phyloP scores from a whole-genome alignment of 805 yeast genomes.

The Myxozyma geophila region DNA sequence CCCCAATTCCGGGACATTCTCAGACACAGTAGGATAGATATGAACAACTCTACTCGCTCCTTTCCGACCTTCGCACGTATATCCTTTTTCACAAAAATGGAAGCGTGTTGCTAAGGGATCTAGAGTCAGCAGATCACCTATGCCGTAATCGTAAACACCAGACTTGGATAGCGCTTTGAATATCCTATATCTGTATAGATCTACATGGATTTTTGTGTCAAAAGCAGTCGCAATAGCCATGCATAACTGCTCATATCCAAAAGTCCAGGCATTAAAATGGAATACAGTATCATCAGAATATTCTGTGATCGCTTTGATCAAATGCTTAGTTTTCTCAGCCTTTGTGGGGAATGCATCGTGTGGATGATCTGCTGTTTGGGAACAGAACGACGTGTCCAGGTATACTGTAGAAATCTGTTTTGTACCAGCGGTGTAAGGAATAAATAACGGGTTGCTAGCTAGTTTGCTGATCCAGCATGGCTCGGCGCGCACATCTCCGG shows the following conservation, averaged over 20 bases:
- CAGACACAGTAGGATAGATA: slow-evolving; percentile 40
- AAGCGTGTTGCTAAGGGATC: slow-evolving; percentile 14
- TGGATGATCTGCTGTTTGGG: not conserved
- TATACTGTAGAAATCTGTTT: slow-evolving; percentile 53
- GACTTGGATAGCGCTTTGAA: slow-evolving; percentile 35
- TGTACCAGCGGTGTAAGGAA: slow-evolving; percentile 50
- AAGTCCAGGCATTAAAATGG: slow-evolving; percentile 48
- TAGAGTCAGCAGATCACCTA: slow-evolving; percentile 16
- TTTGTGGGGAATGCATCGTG: slow-evolving; percentile 38
- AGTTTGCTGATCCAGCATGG: slow-evolving; percentile 53
- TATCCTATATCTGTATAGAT: slow-evolving; percentile 39
- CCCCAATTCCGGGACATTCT: slow-evolving; percentile 23
- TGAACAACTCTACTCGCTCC: not conserved
- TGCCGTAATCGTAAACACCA: slow-evolving; percentile 20
- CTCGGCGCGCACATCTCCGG: slow-evolving; percentile 66
- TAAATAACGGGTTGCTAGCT: slow-evolving; percentile 48
- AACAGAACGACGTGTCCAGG: slow-evolving; percentile 57
- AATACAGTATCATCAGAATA: slow-evolving; percentile 54
- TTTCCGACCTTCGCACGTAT: slow-evolving; percentile 31
- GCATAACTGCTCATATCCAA: slow-evolving; percentile 64
- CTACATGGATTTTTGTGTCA: slow-evolving; percentile 44
- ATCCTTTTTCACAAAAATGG: slow-evolving; percentile 35
- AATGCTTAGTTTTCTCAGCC: slow-evolving; percentile 48
- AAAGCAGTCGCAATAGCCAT: slow-evolving; percentile 44
- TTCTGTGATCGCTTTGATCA: slow-evolving; percentile 45